phyloP scores from a whole-genome alignment of 768 basidiomycete genomes.

The Collybia sp. region DNA sequence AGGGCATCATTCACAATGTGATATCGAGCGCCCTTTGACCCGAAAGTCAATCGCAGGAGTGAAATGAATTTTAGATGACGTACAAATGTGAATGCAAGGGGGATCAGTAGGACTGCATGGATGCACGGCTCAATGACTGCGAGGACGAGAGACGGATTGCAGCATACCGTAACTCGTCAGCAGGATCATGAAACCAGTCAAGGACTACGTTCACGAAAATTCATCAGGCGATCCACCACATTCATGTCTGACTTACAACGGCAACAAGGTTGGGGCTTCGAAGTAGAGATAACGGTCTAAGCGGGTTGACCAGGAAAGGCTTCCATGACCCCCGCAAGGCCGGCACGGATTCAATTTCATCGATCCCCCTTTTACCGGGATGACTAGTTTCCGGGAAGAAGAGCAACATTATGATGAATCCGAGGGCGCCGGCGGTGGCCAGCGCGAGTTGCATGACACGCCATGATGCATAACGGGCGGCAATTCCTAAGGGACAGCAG shows the following conservation, averaged over 20 bases:
- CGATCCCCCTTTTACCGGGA: slow-evolving; percentile 34
- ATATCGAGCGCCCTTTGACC: no score
- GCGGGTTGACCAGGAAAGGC: neutral
- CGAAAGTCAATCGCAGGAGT: neutral
- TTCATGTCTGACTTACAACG: neutral
- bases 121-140: no score
- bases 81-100: no score
- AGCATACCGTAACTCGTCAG: slow-evolving; percentile 36
- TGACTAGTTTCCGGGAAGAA: no score
- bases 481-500: slow-evolving; percentile 52
- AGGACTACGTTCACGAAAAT: neutral
- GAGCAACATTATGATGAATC: no score
- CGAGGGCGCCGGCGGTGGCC: slow-evolving; percentile 35
- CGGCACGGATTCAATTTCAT: slow-evolving; percentile 20
- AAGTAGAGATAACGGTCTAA: neutral
- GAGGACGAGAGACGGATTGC: no score
- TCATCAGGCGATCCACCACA: neutral
- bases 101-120: no score
- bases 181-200: slow-evolving; percentile 18
- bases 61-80: slow-evolving; percentile 6
- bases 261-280: no score
- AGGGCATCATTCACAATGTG: slow-evolving; percentile 34
- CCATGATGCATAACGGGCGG: no score
- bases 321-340: neutral
- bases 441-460: slow-evolving; percentile 46